Conservation (phyloP, 768 basidiomycete species). For the Coprinopsis sp. region DNA sequence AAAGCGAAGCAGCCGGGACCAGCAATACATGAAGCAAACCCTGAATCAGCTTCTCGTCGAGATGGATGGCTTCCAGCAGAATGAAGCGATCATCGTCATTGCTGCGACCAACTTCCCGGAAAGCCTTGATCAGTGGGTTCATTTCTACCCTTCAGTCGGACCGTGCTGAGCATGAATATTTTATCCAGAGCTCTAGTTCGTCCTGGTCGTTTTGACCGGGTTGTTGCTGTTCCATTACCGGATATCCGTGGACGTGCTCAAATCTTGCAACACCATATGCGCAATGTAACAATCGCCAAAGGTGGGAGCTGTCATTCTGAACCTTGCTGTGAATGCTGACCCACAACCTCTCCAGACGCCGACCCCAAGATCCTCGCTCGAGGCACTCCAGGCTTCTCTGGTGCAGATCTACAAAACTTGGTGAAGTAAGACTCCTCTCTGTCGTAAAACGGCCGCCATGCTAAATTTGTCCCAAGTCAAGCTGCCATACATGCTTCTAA, state of each 20-base stretch:
- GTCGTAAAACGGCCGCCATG: neutral
- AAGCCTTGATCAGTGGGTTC: slow-evolving; percentile 77
- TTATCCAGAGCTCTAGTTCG: slow-evolving; percentile 78
- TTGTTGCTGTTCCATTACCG: slow-evolving; percentile 89
- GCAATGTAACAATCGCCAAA: slow-evolving; percentile 58
- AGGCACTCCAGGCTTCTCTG: slow-evolving; percentile 94
- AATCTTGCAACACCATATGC: slow-evolving; percentile 90
- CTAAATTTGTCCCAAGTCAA: slow-evolving; percentile 34
- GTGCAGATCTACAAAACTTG: slow-evolving; percentile 95
- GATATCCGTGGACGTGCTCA: slow-evolving; percentile 93
- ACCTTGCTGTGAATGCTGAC: slow-evolving; percentile 13
- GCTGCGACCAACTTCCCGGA: slow-evolving; percentile 98
- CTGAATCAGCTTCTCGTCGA: slow-evolving; percentile 96
- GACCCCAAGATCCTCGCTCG: slow-evolving; percentile 87
- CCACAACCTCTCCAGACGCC: slow-evolving; percentile 44
- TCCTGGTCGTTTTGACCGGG: slow-evolving; percentile 94
- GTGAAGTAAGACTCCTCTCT: slow-evolving; percentile 64
- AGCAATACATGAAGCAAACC: slow-evolving; percentile 90
- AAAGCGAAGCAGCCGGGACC: slow-evolving; percentile 77
- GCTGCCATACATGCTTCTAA: slow-evolving; percentile 95
- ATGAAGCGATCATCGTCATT: slow-evolving; percentile 92
- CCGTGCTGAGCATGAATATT: neutral
- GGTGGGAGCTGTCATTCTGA: slow-evolving; percentile 31
- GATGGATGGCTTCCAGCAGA: slow-evolving; percentile 94
- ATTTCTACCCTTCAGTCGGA: slow-evolving; percentile 5